Base-by-base conservation (phyloP, 257 asterid genomes). In the Ligustrum vulgare region DNA sequence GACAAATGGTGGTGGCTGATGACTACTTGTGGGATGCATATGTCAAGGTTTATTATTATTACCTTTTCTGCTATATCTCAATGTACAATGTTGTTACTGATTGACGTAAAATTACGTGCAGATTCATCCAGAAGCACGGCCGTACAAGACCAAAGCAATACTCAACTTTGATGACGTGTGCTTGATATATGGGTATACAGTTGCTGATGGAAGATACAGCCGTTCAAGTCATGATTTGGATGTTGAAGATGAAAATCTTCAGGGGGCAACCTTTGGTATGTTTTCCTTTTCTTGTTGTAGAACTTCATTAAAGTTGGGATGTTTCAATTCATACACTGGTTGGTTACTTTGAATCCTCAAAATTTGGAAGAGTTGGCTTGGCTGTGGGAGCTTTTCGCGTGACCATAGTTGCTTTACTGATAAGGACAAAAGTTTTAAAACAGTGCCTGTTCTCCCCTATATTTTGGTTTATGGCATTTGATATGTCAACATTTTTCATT, bases 221-320 rank as follows among this genome's bases (percentile, higher is more conserved):
- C 87, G 82, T 66, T 83, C 87, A 35, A 83, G 87, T 67, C 87
- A 83, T 83, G 87, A 83, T 77, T 74, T 83, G 8, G 84, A 83
- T 74, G 78, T 74, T 43, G 84, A 80, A 34, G 84, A 83, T 67
- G 87, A 80, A 64, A 69, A 41, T 41, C 49, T 43, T 23, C 87
- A 77, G 68, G 87, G 80, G 65, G 51, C 56, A 63, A 74, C 71
- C 62, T 54, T 77, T 43, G 82, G 84, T 83, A 33, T 10, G 78
- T 35, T 23, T 25, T 15, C 83, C 47, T 78, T 56, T 62, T 47
- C 34, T 60, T 63, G 65, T 72, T 74, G 58, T 45, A 18, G 41
- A 51, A 35, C 51, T 69, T 43, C 25, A 43, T 62, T 43, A 72
- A 25, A 39, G 28, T 28, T 56, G 35, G 31, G 13, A 70, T 70